phyloP scores from a whole-genome alignment of 1,139 yeast species.

The Suhomyces anneliseae region DNA sequence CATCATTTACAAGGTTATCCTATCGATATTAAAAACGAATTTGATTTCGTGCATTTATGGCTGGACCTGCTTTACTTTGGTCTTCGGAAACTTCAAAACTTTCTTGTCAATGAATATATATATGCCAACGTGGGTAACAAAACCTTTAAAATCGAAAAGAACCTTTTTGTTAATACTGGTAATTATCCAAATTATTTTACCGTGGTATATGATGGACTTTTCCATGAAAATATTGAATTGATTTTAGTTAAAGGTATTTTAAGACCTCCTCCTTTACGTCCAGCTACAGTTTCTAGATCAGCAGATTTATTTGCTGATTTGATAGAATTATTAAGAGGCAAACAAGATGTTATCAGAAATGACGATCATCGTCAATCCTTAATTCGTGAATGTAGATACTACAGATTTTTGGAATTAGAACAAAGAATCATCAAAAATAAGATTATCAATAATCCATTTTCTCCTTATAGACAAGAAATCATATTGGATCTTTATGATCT shows the following conservation, averaged over 20 bases:
- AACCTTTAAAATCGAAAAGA: constrained; percentile 59
- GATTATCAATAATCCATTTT: constrained; percentile 53
- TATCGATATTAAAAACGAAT: constrained; percentile 56
- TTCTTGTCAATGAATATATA: constrained; percentile 54
- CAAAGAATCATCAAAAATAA: constrained; percentile 61
- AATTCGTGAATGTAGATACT: constrained; percentile 71
- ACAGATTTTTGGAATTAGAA: constrained; percentile 72
- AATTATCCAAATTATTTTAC: constrained; percentile 78
- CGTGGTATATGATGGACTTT: constrained; percentile 52
- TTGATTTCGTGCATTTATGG: constrained; percentile 60
- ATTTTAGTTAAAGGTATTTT: constrained; percentile 45
- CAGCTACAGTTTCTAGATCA: constrained; percentile 56
- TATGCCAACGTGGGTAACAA: constrained; percentile 63
- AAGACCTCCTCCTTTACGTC: constrained; percentile 77
- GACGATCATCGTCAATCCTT: constrained; percentile 59
- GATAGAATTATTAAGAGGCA: constrained; percentile 57
- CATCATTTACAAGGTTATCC: constrained; percentile 79
- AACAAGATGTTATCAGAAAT: constrained; percentile 42
- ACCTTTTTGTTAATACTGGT: constrained; percentile 55
- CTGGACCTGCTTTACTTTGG: constrained; percentile 77
- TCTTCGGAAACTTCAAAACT: constrained; percentile 53
- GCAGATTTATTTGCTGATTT: constrained; percentile 61
- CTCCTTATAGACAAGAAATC: constrained; percentile 51
- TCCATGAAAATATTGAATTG: constrained; percentile 41
- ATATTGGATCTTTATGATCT: constrained; percentile 52